Evolutionary conservation across 345 rosid species (phyloP).

Genomic region (Populus euphratica): DNA sequence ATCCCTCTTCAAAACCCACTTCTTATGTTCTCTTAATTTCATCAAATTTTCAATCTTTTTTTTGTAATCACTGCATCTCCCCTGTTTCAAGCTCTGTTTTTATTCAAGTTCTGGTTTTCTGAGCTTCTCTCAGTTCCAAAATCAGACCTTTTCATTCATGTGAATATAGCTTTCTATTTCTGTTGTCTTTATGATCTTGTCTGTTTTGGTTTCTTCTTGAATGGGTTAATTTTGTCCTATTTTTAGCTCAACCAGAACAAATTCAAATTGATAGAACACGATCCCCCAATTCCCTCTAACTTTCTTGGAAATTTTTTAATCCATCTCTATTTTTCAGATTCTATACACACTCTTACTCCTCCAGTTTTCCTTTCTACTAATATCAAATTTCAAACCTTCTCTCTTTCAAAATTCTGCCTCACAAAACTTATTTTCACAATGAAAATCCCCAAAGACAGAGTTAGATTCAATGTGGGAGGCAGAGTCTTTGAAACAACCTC

Average conservation of each 20-base stretch:
- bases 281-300: slow-evolving; percentile 22
- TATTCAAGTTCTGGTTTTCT: not conserved
- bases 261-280: not conserved
- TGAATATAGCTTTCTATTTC: not conserved
- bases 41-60: not conserved
- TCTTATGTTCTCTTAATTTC: slow-evolving; percentile 30
- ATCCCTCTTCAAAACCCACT: slow-evolving; percentile 41
- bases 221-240: not conserved
- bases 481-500: slow-evolving; percentile 85
- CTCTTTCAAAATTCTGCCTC: not conserved
- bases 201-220: not conserved
- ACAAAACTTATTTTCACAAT: slow-evolving; percentile 25
- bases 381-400: not conserved
- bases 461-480: slow-evolving; percentile 90
- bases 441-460: slow-evolving; percentile 67
- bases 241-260: not conserved
- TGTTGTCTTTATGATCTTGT: not conserved
- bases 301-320: slow-evolving; percentile 10
- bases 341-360: not conserved
- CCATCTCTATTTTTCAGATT: slow-evolving; percentile 6
- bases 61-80: slow-evolving; percentile 2
- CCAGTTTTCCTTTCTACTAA: not conserved
- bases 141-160: not conserved
- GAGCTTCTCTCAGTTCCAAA: no score
- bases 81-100: slow-evolving; percentile 13